These are phyloP conservation scores for Amanita fuliginea DNA, from an alignment of 768 basidiomycete genomes.

Conservation along the genomic window DNA sequence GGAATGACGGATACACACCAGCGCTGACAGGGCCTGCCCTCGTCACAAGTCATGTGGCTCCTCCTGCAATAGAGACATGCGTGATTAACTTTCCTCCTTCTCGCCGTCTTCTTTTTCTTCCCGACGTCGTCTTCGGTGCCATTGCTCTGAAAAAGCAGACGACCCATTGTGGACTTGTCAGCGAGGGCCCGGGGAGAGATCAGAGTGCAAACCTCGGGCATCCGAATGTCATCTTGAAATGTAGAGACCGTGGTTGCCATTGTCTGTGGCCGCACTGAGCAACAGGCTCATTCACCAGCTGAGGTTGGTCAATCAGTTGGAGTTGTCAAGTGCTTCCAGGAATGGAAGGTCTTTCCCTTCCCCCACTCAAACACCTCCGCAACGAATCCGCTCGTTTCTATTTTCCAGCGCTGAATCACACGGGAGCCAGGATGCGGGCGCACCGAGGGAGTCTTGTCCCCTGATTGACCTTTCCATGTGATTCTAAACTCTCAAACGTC, in stretches of 20 bases:
- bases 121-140: constrained; percentile 23
- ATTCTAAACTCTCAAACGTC: too few relatives aligned
- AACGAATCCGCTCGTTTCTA: too few relatives aligned
- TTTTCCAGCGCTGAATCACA: too few relatives aligned
- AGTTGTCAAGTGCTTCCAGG: background rate
- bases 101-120: constrained; percentile 42
- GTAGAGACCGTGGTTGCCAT: constrained; percentile 3
- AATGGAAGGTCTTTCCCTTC: background rate
- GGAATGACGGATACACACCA: constrained; percentile 49
- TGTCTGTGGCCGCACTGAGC: constrained; percentile 1
- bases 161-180: background rate
- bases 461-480: too few relatives aligned
- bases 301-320: background rate
- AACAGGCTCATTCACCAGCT: background rate
- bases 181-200: background rate
- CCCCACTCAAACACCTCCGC: background rate
- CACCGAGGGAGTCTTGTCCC: too few relatives aligned
- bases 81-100: constrained; percentile 82
- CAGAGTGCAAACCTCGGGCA: background rate
- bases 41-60: constrained; percentile 90
- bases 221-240: background rate
- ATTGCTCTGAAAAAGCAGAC: background rate
- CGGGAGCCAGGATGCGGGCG: too few relatives aligned
- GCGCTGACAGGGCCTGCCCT: constrained; percentile 82
- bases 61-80: constrained; percentile 89